These are phyloP conservation scores for Xylaria sp. DNA, from an alignment of 2,329 filamentous ascomycete genomes.

Conservation along the genomic window DNA sequence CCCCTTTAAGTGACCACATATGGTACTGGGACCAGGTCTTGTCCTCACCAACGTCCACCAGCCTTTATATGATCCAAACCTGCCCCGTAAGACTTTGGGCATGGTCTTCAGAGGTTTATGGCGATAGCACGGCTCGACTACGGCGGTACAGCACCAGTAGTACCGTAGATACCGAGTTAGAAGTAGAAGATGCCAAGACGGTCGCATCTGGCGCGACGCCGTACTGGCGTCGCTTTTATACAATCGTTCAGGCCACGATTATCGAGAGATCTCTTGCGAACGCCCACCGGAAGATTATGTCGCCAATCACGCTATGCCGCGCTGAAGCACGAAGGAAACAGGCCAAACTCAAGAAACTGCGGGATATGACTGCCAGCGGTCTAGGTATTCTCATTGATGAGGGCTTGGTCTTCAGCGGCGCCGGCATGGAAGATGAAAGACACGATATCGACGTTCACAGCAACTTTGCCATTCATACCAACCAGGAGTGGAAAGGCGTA, in stretches of 20 bases:
- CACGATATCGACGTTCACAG: conserved; percentile 31
- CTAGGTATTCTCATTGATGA: conserved; percentile 85
- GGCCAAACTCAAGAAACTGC: conserved; percentile 62
- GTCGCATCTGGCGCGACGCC: conserved; percentile 40
- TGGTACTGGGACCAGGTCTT: conserved; percentile 95
- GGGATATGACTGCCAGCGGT: conserved; percentile 77
- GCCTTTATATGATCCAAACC: conserved; percentile 80
- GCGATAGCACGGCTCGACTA: conserved; percentile 49
- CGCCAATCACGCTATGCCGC: conserved; percentile 70
- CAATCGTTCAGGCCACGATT: conserved; percentile 70
- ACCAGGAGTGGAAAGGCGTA: conserved; percentile 59
- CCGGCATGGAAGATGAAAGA: conserved; percentile 51
- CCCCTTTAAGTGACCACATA: conserved; percentile 77
- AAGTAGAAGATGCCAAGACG: conserved; percentile 24
- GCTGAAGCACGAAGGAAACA: conserved; percentile 72
- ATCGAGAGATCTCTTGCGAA: conserved; percentile 65
- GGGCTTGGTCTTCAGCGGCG: conserved; percentile 63
- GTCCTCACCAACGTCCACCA: conserved; percentile 70
- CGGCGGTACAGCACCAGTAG: conserved; percentile 31
- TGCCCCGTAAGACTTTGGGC: conserved; percentile 70
- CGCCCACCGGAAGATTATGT: conserved; percentile 66
- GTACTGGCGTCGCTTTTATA: conserved; percentile 69
- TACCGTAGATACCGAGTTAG: conserved; percentile 30
- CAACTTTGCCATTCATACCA: conserved; percentile 36
- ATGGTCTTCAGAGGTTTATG: conserved; percentile 66